Evolutionary conservation across 176 grass and related monocot species (phyloP).

Genomic region (bread wheat (Triticum aestivum)): DNA sequence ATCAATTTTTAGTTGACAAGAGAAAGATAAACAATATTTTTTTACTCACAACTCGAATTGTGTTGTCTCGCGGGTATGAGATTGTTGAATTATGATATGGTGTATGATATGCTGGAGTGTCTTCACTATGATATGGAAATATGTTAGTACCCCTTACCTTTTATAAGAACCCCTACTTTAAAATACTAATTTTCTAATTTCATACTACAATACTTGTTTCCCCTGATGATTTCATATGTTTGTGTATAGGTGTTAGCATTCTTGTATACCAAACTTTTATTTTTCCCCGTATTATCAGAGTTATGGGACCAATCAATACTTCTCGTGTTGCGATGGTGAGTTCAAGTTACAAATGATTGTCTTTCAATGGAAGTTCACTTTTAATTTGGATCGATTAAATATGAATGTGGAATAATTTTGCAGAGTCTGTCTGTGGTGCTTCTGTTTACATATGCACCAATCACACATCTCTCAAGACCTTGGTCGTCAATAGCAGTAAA

Average conservation of each 20-base stretch:
- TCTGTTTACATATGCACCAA: slow-evolving; percentile 41
- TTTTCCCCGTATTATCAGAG: slow-evolving; percentile 37
- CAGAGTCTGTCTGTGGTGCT: slow-evolving; percentile 42
- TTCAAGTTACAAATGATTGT: slow-evolving; percentile 5
- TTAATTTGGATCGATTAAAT: neutral
- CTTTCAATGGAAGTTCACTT: slow-evolving; percentile 2
- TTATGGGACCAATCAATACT: slow-evolving; percentile 24
- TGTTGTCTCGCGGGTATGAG: neutral
- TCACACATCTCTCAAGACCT: slow-evolving; percentile 31
- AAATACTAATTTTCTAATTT: neutral
- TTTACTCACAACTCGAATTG: neutral
- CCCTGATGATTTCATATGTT: neutral
- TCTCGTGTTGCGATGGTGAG: slow-evolving; percentile 36
- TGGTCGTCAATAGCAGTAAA: slow-evolving; percentile 2
- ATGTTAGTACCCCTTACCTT: neutral
- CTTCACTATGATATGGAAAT: neutral
- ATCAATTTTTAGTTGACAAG: neutral
- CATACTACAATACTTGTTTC: neutral
- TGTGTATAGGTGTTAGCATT: slow-evolving; percentile 33
- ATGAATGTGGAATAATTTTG: neutral
- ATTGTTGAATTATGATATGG: neutral
- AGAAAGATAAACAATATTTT: neutral
- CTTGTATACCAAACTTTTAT: slow-evolving; percentile 43
- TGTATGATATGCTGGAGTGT: neutral
- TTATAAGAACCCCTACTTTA: neutral